Base-by-base conservation (phyloP, 2,329 filamentous ascomycete species). In the Ophiosphaerella korrae region DNA sequence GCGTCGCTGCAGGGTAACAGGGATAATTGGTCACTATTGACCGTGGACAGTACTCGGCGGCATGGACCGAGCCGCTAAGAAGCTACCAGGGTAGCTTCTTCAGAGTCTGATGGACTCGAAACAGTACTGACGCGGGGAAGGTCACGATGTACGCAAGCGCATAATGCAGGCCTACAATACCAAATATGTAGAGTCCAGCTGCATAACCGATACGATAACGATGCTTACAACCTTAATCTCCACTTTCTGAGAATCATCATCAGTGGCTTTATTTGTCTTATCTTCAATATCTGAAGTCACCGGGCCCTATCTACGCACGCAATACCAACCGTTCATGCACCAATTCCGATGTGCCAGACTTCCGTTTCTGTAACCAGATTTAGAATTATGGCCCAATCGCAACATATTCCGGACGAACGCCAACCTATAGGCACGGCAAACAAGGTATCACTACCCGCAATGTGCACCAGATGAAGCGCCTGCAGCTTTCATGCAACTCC, bases 391-490 rank as follows among this genome's bases (percentile, higher is more conserved):
- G 29, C 41, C 26, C 21, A n/a, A 7, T 41, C 9, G 32, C 42
- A n/a, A 24, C 18, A 42, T 42, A 11, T 42, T 35, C 31, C 21
- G 42, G 9, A 48, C 31, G 16, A 6, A 31, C 31, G 23, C 23
- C 42, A 36, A 33, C 14, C 26, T 29, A 11, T 29, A 29, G 26
- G 11, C 26, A 29, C 11, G 26, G 8, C 26, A 9, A 29, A 29
- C 6, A 29, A 8, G 26, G 26, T 29, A 40, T 50, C 41, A 41
- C 42, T 49, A 42, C 46, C 46, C 34, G 53, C 45, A 58, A 58
- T 51, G 51, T 54, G 57, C 3, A 52, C 48, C 46, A 55, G 54
- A 54, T 60, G 58, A 58, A 42, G 52, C 50, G 55, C 57, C 53
- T 55, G 49, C 62, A 61, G 34, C 45, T 38, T 40, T 26, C 50